phyloP scores from a whole-genome alignment of 1,284 basidiomycete genomes.

The Pseudomicrostroma phylloplanum region DNA sequence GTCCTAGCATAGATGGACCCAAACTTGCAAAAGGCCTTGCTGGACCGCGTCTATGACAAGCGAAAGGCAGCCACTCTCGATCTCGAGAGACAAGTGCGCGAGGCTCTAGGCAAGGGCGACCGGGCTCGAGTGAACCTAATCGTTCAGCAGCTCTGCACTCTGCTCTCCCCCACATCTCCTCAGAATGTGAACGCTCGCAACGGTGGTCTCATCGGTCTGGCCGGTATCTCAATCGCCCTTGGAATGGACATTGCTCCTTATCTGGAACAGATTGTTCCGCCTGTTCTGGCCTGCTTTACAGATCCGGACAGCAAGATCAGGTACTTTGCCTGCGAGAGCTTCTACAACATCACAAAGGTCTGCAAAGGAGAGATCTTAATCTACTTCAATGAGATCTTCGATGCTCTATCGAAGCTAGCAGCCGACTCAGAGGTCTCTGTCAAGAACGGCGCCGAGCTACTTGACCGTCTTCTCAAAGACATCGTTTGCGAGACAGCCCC shows the following conservation, averaged over 20 bases:
- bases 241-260: conserved; percentile 87
- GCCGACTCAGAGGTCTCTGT: conserved; percentile 94
- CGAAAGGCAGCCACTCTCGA: conserved; percentile 91
- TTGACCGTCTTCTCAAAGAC: conserved; percentile 93
- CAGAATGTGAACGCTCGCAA: conserved; percentile 68
- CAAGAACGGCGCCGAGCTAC: conserved; percentile 96
- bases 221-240: conserved; percentile 89
- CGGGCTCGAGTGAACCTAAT: conserved; percentile 74
- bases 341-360: conserved; percentile 95
- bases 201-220: conserved; percentile 91
- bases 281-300: conserved; percentile 85
- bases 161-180: conserved; percentile 27
- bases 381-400: conserved; percentile 98
- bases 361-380: conserved; percentile 94
- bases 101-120: conserved; percentile 74
- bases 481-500: conserved; percentile 95
- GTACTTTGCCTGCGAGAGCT: conserved; percentile 92
- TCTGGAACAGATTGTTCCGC: conserved; percentile 84
- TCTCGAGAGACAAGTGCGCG: conserved; percentile 85
- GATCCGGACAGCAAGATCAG: conserved; percentile 91
- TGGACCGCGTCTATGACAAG: conserved; percentile 67
- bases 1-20: not conserved
- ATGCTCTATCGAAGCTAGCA: conserved; percentile 93
- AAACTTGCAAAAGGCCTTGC: conserved; percentile 29
- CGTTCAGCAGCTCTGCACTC: conserved; percentile 84